Conservation (phyloP, 1,284 basidiomycete genomes). For the Salmacisia buchloeana region DNA sequence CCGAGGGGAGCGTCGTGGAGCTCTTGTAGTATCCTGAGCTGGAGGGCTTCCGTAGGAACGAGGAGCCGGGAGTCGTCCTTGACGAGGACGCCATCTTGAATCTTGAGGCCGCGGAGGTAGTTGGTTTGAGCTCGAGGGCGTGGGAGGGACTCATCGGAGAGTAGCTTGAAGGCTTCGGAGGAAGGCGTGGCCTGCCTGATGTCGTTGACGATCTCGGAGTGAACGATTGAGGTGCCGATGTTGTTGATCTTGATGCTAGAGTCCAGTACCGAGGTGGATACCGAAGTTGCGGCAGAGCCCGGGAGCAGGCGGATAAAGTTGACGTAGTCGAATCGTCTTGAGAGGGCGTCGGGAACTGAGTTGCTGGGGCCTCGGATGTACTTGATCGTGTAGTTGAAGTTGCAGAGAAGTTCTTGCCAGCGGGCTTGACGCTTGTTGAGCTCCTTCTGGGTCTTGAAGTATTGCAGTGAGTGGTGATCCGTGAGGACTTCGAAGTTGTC, state of each 20-base stretch:
- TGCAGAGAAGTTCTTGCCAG: conserved; percentile 19
- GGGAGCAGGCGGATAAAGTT: not conserved
- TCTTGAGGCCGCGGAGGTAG: not conserved
- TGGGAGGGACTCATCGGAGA: not conserved
- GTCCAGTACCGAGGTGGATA: not conserved
- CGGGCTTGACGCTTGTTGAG: conserved; percentile 19
- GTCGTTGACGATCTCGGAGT: not conserved
- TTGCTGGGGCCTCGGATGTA: conserved; percentile 16
- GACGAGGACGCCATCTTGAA: not conserved
- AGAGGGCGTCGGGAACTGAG: conserved; percentile 18
- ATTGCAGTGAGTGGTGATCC: conserved; percentile 19
- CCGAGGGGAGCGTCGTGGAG: conserved; percentile 35
- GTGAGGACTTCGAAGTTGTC: conserved; percentile 14
- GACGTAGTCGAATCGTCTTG: conserved; percentile 18
- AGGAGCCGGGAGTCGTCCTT: not conserved
- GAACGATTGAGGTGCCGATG: not conserved
- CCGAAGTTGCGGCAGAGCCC: not conserved
- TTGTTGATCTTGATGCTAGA: not conserved
- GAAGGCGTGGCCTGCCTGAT: not conserved
- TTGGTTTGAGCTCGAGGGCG: not conserved
- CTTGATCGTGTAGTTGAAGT: conserved; percentile 15
- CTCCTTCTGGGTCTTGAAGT: conserved; percentile 13
- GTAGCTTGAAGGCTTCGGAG: not conserved
- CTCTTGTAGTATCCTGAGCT: conserved; percentile 20
- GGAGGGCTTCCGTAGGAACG: not conserved